Conservation (phyloP, 495 filamentous ascomycete genomes). For the Annulohypoxylon bovei region DNA sequence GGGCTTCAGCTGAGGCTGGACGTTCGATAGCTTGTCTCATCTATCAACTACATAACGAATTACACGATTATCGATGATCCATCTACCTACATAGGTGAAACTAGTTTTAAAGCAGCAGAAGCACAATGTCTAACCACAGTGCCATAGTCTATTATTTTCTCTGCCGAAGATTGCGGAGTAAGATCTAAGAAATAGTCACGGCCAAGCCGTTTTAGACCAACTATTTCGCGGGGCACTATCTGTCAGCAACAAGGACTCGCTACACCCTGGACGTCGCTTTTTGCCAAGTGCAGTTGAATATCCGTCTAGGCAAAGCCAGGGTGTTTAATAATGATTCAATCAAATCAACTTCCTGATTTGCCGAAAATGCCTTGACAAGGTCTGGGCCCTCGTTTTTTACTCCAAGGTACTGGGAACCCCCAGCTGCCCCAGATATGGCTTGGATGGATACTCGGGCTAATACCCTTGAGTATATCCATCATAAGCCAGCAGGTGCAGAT, state of each 20-base stretch:
- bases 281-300: conserved; percentile 40
- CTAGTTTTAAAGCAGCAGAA: neutral
- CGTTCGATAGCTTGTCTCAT: conserved; percentile 14
- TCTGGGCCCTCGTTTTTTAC: conserved; percentile 23
- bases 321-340: conserved; percentile 40
- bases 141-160: neutral
- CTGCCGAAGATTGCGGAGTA: conserved; percentile 43
- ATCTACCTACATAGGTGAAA: conserved; percentile 2
- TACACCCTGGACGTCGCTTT: conserved; percentile 27
- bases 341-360: conserved; percentile 38
- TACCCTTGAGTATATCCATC: conserved; percentile 6
- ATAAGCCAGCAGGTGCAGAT: conserved; percentile 12
- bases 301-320: conserved; percentile 42
- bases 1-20: conserved; percentile 21
- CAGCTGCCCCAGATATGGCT: neutral
- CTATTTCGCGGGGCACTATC: conserved; percentile 39
- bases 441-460: conserved; percentile 12
- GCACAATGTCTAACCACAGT: neutral
- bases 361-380: conserved; percentile 36
- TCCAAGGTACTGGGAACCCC: conserved; percentile 29
- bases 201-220: conserved; percentile 27
- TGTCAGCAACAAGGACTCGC: conserved; percentile 13
- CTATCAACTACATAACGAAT: neutral
- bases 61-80: conserved; percentile 12
- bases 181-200: conserved; percentile 29